Percentiles rank a stretch among this genome's conserved stretches.
Evolutionary conservation across 768 basidiomycete genomes (phyloP).

Genomic region (Scleroderma citrinum): DNA sequence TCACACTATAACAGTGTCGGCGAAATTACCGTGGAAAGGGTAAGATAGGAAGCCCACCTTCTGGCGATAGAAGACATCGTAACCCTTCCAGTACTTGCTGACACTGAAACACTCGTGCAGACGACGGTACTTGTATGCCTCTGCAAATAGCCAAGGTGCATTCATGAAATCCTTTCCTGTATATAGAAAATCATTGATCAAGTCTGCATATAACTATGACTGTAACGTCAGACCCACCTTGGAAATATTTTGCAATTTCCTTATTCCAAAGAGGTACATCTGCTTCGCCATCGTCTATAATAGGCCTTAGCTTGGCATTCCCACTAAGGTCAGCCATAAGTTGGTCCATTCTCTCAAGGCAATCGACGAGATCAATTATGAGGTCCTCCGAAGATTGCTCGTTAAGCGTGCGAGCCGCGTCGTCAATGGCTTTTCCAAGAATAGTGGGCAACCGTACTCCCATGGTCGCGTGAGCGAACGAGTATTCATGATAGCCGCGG

Average conservation of each 20-base stretch:
- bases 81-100: conserved; percentile 83
- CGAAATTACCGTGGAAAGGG: not conserved
- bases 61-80: conserved; percentile 94
- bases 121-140: conserved; percentile 89
- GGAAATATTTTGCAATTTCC: conserved; percentile 91
- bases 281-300: conserved; percentile 85
- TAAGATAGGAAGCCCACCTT: conserved; percentile 44
- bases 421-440: conserved; percentile 92
- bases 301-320: conserved; percentile 79
- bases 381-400: conserved; percentile 77
- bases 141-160: conserved; percentile 94
- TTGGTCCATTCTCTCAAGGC: conserved; percentile 84
- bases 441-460: conserved; percentile 94
- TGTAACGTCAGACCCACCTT: conserved; percentile 44
- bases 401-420: conserved; percentile 84
- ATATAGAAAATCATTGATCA: not conserved
- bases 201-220: not conserved
- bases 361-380: conserved; percentile 77
- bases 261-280: conserved; percentile 97
- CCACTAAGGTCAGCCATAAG: conserved; percentile 84
- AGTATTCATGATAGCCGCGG: conserved; percentile 77
- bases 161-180: conserved; percentile 89
- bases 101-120: conserved; percentile 91
- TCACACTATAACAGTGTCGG: conserved; percentile 56
- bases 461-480: conserved; percentile 91